Evolutionary conservation across 768 basidiomycete species (phyloP), one percentile per base, ranked within the genome.

Genomic region (Amanita jacksonii): DNA sequence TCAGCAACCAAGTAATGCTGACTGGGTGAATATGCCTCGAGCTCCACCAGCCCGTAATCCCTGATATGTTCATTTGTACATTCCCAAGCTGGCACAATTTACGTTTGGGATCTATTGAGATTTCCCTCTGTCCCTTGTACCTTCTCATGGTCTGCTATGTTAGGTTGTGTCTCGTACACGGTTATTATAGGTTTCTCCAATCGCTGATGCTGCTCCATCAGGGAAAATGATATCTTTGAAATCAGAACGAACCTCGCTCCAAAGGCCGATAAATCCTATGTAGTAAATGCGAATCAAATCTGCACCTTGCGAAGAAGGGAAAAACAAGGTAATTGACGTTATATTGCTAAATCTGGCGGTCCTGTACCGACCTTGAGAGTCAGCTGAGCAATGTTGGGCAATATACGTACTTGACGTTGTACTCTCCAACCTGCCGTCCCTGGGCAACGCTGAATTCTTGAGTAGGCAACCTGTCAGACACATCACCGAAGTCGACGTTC

Each of bases 121-220:
- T 66, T 69, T 7, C 79, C 77, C 27, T 81, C 79, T 35, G 74
- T 80, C n/a, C 88, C 87, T 54, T 78, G 79, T 38, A 90, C 84
- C 63, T 88, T 90, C 48, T 79, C 72, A 52, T 94, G 92, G 57
- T 94, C 92, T 1, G 88, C 85, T 23, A 85, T 66, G 51, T 90
- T 91, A 7, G 92, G 85, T 51, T 85, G 83, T 0, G 85, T 64
- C 61, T 96, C 92, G 53, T 94, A 96, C 9, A 94, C 79, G 0
- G 89, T 82, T 44, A 93, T 74, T 30, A 88, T 72, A 1, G 91
- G 87, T 48, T 81, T 76, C 39, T 67, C 67, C 54, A 85, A 90
- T 33, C 83, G 73, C 88, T 93, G 53, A 18, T 8, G 8, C 10
- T 43, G 31, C 32, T 31, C 13, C 19, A 39, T 19, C 25, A 33